Conservation (phyloP, 2,329 filamentous ascomycete genomes). For the Sporothrix luriei region DNA sequence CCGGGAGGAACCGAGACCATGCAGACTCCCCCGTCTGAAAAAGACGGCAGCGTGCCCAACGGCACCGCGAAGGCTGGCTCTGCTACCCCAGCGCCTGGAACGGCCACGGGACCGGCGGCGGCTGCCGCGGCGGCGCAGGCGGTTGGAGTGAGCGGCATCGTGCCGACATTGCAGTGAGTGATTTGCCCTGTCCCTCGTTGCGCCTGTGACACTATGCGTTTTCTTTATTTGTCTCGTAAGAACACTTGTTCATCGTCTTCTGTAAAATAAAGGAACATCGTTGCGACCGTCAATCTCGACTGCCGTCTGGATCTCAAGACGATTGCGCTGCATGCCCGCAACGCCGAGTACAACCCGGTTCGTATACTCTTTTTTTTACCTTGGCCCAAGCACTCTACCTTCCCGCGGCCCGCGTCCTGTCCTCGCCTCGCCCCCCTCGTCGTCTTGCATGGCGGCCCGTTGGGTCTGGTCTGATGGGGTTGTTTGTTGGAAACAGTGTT, state of each 20-base stretch:
- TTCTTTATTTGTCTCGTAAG: conserved; percentile 32
- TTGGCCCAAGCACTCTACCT: conserved; percentile 24
- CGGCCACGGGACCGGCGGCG: conserved; percentile 44
- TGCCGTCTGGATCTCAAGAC: conserved; percentile 98
- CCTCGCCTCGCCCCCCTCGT: neutral
- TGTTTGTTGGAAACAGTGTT: conserved; percentile 31
- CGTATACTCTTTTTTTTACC: conserved; percentile 32
- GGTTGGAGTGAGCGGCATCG: conserved; percentile 84
- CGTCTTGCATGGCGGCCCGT: conserved; percentile 7
- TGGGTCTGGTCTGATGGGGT: conserved; percentile 4
- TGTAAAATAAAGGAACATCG: conserved; percentile 78
- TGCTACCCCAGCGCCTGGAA: conserved; percentile 34
- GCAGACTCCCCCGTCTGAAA: conserved; percentile 36
- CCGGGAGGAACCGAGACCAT: conserved; percentile 56
- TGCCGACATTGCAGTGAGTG: conserved; percentile 92
- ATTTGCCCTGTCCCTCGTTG: conserved; percentile 40
- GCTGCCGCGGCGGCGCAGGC: conserved; percentile 84
- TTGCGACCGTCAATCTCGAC: conserved; percentile 97
- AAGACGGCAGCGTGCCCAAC: conserved; percentile 35
- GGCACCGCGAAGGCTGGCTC: conserved; percentile 33
- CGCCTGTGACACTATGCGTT: neutral
- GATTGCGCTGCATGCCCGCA: conserved; percentile 95
- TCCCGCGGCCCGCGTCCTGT: conserved; percentile 1
- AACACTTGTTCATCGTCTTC: conserved; percentile 36
- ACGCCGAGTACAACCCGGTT: conserved; percentile 91